Conservation (phyloP, 1,139 yeast genomes). For the Yamadazyma atmosphaerica region DNA sequence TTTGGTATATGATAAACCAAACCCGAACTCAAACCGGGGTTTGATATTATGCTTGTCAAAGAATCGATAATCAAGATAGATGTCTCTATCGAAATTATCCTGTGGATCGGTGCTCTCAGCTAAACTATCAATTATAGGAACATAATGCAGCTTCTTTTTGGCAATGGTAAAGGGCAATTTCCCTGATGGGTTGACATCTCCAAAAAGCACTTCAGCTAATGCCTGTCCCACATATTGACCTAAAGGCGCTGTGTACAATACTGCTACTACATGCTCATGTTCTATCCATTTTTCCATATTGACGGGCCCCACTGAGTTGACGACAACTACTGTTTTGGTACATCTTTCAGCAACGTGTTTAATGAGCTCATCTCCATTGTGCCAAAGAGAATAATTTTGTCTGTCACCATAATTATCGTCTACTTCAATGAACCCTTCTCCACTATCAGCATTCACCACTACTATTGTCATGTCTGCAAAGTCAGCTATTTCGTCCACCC, state of each 20-base stretch:
- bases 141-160: constrained; percentile 53
- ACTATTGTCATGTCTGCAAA: constrained; percentile 54
- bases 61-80: constrained; percentile 54
- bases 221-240: constrained; percentile 55
- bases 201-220: constrained; percentile 48
- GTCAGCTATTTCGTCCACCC: constrained; percentile 45
- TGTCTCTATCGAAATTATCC: constrained; percentile 50
- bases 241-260: constrained; percentile 54
- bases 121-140: constrained; percentile 45
- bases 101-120: constrained; percentile 43
- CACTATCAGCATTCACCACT: constrained; percentile 53
- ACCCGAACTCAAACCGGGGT: constrained; percentile 64
- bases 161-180: constrained; percentile 66
- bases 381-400: constrained; percentile 57
- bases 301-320: constrained; percentile 61
- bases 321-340: constrained; percentile 55
- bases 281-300: constrained; percentile 61
- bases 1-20: constrained; percentile 56
- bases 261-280: constrained; percentile 57
- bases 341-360: constrained; percentile 47
- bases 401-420: constrained; percentile 65
- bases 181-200: constrained; percentile 62
- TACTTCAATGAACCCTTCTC: constrained; percentile 59
- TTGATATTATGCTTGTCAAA: constrained; percentile 57
- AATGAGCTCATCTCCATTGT: constrained; percentile 59